These are phyloP conservation scores for Boletus rex-veris DNA, from an alignment of 768 basidiomycete genomes.

Conservation along the genomic window DNA sequence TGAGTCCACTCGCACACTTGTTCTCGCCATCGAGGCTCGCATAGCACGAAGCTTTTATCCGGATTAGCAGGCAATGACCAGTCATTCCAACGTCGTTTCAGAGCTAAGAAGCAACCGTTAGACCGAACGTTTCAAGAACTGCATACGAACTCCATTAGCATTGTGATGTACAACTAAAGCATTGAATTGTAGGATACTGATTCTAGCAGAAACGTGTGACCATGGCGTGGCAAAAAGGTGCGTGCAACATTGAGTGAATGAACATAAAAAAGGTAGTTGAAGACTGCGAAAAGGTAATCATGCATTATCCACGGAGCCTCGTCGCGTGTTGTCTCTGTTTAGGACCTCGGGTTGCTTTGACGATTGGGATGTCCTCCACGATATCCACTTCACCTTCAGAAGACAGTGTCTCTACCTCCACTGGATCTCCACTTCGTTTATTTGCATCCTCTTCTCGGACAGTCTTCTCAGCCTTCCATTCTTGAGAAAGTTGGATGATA, in stretches of 20 bases:
- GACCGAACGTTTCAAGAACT: background rate
- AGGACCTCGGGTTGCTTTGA: slow-evolving; percentile 8
- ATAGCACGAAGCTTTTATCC: background rate
- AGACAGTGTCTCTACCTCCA: slow-evolving; percentile 19
- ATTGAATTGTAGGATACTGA: slow-evolving; percentile 19
- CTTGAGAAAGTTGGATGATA: slow-evolving; percentile 47
- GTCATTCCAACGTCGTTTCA: no score
- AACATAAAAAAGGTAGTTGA: background rate
- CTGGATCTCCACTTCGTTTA: slow-evolving; percentile 22
- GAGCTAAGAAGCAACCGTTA: background rate
- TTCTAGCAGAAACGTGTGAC: background rate
- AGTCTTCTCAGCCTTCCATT: slow-evolving; percentile 49
- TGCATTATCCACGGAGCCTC: slow-evolving; percentile 30
- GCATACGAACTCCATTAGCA: slow-evolving; percentile 4
- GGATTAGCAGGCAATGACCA: background rate
- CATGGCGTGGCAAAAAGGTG: background rate
- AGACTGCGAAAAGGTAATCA: slow-evolving; percentile 1
- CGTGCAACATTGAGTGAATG: slow-evolving; percentile 2
- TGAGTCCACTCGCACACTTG: background rate
- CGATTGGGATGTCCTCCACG: slow-evolving; percentile 28
- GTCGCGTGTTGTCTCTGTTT: slow-evolving; percentile 14
- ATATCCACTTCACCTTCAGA: slow-evolving; percentile 43
- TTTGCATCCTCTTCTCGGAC: slow-evolving; percentile 34
- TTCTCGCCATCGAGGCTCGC: background rate
- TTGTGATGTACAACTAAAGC: slow-evolving; percentile 11